These are phyloP conservation scores for Xylariaceae sp. DNA, from an alignment of 2,329 filamentous ascomycete species.

Conservation along the genomic window DNA sequence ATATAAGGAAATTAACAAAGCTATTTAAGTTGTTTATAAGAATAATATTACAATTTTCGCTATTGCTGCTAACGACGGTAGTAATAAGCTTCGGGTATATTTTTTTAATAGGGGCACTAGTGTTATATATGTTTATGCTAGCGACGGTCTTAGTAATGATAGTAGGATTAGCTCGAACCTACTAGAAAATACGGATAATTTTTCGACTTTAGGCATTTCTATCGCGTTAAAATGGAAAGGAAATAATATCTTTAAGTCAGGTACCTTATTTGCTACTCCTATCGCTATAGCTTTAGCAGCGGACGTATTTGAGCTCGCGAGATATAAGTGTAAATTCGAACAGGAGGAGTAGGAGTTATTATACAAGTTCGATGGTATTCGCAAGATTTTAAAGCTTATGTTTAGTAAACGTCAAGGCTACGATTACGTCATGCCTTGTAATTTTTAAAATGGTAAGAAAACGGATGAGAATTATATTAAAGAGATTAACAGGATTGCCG, in stretches of 20 bases:
- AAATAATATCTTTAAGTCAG: neutral
- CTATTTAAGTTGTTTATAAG: neutral
- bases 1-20: neutral
- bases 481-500: neutral
- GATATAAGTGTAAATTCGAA: neutral
- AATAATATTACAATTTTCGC: neutral
- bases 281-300: neutral
- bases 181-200: neutral
- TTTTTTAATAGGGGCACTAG: neutral
- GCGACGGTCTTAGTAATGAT: conserved; percentile 1
- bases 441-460: neutral
- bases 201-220: neutral
- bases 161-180: neutral
- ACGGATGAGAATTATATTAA: neutral
- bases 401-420: neutral
- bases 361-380: neutral
- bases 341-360: neutral
- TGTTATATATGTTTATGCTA: conserved; percentile 2
- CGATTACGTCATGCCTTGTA: neutral
- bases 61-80: neutral
- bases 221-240: neutral
- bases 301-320: conserved; percentile 1
- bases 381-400: neutral
- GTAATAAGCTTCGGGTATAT: neutral
- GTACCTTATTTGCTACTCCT: conserved; percentile 7